Conservation (phyloP, 371 early-diverging fungal genomes). For the Rhizopus sp. region DNA sequence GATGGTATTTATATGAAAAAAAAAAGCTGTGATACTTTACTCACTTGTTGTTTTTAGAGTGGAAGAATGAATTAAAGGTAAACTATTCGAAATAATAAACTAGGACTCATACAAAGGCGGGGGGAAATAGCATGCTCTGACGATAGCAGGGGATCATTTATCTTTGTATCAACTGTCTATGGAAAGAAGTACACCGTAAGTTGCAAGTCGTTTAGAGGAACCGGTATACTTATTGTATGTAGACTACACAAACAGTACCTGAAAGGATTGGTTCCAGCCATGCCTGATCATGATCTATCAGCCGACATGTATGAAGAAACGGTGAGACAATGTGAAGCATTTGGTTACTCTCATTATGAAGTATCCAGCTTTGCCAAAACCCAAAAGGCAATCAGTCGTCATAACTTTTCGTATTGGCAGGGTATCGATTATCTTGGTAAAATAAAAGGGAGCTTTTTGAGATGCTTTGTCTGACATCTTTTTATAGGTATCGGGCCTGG, state of each 20-base stretch:
- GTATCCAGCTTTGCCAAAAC: slow-evolving; percentile 76
- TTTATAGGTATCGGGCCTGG: slow-evolving; percentile 77
- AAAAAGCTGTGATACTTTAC: not conserved
- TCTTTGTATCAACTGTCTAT: slow-evolving; percentile 85
- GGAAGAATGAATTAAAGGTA: slow-evolving; percentile 68
- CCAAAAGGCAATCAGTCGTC: slow-evolving; percentile 56
- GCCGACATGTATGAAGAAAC: slow-evolving; percentile 81
- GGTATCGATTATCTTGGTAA: slow-evolving; percentile 81
- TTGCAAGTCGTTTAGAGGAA: not conserved
- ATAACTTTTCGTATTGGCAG: slow-evolving; percentile 85
- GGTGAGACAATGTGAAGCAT: slow-evolving; percentile 38
- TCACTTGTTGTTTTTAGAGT: slow-evolving; percentile 31
- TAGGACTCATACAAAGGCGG: not conserved
- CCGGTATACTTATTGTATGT: not conserved
- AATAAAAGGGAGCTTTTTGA: not conserved
- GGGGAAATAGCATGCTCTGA: slow-evolving; percentile 43
- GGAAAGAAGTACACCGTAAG: slow-evolving; percentile 81
- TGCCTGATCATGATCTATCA: slow-evolving; percentile 57
- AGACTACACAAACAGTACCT: slow-evolving; percentile 60
- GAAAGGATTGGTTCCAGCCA: slow-evolving; percentile 31
- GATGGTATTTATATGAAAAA: slow-evolving; percentile 17
- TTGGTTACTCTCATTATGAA: slow-evolving; percentile 81
- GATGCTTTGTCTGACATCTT: not conserved
- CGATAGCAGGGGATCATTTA: slow-evolving; percentile 66
- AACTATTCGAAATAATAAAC: not conserved